phyloP scores from a whole-genome alignment of 2,329 filamentous ascomycete genomes.

The Tolypocladium album region DNA sequence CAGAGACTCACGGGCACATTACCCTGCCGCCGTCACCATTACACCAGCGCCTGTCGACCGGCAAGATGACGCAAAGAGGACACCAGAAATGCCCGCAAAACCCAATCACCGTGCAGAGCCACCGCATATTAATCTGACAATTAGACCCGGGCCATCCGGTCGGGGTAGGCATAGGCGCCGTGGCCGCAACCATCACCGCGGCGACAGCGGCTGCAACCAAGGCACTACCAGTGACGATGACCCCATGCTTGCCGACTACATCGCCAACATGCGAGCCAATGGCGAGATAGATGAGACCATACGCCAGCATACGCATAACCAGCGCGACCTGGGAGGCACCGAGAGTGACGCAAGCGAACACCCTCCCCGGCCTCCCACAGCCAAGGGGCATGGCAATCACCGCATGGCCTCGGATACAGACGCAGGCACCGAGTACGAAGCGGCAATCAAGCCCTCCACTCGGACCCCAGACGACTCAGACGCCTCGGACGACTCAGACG shows the following conservation, averaged over 20 bases:
- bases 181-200: neutral
- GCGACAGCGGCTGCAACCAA: neutral
- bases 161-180: neutral
- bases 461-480: neutral
- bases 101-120: too few relatives aligned
- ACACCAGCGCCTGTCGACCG: neutral
- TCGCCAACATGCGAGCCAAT: conserved; percentile 50
- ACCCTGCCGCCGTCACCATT: neutral
- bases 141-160: neutral
- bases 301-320: conserved; percentile 45
- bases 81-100: neutral
- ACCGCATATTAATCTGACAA: neutral
- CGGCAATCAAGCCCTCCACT: neutral
- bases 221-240: conserved; percentile 32
- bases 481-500: neutral
- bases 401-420: neutral
- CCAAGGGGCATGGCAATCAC: neutral
- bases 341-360: conserved; percentile 8
- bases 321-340: conserved; percentile 15
- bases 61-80: neutral
- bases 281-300: conserved; percentile 49
- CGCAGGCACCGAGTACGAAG: neutral
- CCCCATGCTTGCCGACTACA: conserved; percentile 56
- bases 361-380: neutral
- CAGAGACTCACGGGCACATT: conserved; percentile 9